Evolutionary conservation across 225 moss, liverwort and hornwort species (phyloP).

Genomic region (Straminergon stramineum): DNA sequence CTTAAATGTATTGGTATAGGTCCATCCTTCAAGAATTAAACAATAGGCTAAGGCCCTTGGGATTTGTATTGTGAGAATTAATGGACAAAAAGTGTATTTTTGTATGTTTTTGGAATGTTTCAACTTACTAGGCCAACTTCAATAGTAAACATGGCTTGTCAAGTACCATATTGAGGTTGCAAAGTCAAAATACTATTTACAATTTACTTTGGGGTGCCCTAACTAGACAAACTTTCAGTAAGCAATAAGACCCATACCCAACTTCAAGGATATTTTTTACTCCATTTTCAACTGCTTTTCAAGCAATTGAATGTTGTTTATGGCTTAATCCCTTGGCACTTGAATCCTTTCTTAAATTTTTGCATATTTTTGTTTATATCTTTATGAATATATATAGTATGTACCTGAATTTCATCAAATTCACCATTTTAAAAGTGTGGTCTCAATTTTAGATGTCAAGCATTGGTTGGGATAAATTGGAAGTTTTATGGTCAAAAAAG

Average conservation of each 20-base stretch:
- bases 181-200: not conserved
- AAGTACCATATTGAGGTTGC: not conserved
- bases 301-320: too few relatives aligned
- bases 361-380: not conserved
- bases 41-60: rapidly evolving
- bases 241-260: rapidly evolving
- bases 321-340: rapidly evolving
- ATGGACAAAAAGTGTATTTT: not conserved
- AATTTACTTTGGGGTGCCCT: not conserved
- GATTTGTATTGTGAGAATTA: not conserved
- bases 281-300: rapidly evolving
- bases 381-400: not conserved
- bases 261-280: not conserved
- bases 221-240: rapidly evolving
- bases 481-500: not conserved
- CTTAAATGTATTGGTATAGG: rapidly evolving
- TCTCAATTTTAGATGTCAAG: not conserved
- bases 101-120: too few relatives aligned
- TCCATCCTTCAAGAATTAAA: not conserved
- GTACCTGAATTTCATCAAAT: not conserved
- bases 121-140: rapidly evolving
- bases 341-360: rapidly evolving
- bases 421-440: not conserved
- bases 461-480: not conserved
- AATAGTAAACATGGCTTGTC: not conserved